A percentile compares a stretch with the other conserved stretches of the same genome.
phyloP scores from a whole-genome alignment of 164 flowering plant species.

The Liquidambar formosana region DNA sequence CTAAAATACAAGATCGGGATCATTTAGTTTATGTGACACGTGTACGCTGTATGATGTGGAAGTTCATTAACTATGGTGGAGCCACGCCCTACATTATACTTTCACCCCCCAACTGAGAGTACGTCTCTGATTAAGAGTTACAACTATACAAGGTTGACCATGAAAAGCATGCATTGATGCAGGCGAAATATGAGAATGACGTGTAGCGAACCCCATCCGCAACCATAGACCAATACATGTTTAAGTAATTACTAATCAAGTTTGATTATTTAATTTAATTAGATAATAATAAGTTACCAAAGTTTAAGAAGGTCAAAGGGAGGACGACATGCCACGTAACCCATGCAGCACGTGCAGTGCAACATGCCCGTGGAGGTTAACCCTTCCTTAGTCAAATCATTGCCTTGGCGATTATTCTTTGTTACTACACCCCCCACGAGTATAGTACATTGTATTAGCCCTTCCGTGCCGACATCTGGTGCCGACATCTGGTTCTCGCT shows the following conservation, averaged over 20 bases:
- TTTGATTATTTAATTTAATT: background rate
- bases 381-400: background rate
- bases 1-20: no score
- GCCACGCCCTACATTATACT: no score
- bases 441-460: background rate
- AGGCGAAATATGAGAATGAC: constrained; percentile 4
- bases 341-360: background rate
- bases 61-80: no score
- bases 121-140: no score
- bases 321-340: background rate
- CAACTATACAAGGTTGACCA: background rate
- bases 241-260: background rate
- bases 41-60: no score
- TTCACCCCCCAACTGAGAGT: no score
- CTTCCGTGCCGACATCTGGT: constrained; percentile 1
- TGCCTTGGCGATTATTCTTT: background rate
- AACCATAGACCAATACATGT: background rate
- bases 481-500: no score
- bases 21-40: no score
- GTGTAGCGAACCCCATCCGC: constrained; percentile 3
- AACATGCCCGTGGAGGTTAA: constrained; percentile 2
- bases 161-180: background rate
- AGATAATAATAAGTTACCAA: no score
- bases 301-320: no score
- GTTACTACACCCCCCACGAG: constrained; percentile 3